Conservation (phyloP, 2,329 filamentous ascomycete genomes). For the Pseudonectria foliicola region DNA sequence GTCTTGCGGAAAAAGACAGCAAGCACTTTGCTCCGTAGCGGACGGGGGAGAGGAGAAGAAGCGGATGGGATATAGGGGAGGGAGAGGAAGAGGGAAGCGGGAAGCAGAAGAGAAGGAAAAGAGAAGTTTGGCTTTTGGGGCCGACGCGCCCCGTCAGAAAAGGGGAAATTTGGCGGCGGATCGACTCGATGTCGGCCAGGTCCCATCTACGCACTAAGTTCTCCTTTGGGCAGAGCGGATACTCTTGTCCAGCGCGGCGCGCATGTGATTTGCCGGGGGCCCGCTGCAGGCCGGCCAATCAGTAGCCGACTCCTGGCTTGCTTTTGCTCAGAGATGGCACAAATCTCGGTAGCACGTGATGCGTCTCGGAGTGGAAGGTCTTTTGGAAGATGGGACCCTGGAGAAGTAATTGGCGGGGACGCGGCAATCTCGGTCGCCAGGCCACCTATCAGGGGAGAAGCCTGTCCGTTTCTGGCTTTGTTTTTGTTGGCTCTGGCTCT, state of each 20-base stretch:
- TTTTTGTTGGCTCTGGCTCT: too few species aligned
- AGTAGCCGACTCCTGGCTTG: slow-evolving; percentile 3
- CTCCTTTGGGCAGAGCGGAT: too few species aligned
- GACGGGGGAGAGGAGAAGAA: slow-evolving; percentile 16
- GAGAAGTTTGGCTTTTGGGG: slow-evolving; percentile 10
- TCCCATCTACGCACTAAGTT: slow-evolving; percentile 1
- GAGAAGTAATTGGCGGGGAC: too few species aligned
- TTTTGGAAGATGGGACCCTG: too few species aligned
- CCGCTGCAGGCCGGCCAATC: slow-evolving; percentile 14
- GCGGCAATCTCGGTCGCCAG: too few species aligned
- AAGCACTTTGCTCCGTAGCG: neutral
- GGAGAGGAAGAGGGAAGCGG: slow-evolving; percentile 14
- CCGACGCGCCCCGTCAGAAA: slow-evolving; percentile 24
- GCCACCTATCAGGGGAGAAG: too few species aligned
- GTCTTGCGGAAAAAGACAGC: too few species aligned
- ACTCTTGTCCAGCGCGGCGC: neutral
- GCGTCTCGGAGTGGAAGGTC: too few species aligned
- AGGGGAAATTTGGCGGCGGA: slow-evolving; percentile 31
- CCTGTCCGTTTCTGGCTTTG: too few species aligned
- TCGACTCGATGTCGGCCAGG: slow-evolving; percentile 10
- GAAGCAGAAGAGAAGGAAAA: slow-evolving; percentile 14
- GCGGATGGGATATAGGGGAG: slow-evolving; percentile 24
- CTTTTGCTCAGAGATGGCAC: too few species aligned
- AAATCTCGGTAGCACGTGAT: slow-evolving; percentile 14
- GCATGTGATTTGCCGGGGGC: slow-evolving; percentile 28